A percentile compares a stretch with the other conserved stretches of the same genome.
phyloP scores from a whole-genome alignment of 2,329 filamentous ascomycete genomes.

The Arthrinium puccinioides region DNA sequence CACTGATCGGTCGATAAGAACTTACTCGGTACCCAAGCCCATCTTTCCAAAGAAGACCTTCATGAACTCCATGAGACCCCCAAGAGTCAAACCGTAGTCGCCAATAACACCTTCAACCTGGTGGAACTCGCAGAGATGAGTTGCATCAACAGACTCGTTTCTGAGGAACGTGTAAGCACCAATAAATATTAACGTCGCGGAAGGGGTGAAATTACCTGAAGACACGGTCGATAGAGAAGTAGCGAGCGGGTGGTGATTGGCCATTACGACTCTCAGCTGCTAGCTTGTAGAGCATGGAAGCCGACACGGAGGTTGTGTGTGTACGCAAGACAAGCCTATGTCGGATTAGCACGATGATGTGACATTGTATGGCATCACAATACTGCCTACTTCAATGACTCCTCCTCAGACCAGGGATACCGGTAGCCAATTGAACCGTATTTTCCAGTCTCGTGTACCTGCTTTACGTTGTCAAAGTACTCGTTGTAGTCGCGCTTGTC shows the following conservation, averaged over 20 bases:
- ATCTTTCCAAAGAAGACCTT: conserved; percentile 95
- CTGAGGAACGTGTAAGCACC: no score
- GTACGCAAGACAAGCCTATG: conserved; percentile 85
- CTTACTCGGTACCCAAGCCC: conserved; percentile 61
- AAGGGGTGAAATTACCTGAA: no score
- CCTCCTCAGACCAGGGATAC: conserved; percentile 86
- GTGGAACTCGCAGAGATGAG: conserved; percentile 96
- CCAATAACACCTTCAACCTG: conserved; percentile 98
- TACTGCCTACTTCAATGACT: no score
- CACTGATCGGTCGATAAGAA: neutral
- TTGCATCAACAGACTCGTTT: conserved; percentile 95
- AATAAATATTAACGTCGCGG: no score
- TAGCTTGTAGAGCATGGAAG: conserved; percentile 85
- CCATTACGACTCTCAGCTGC: conserved; percentile 70
- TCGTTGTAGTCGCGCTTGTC: conserved; percentile 64
- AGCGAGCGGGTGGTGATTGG: conserved; percentile 64
- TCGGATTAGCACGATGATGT: no score
- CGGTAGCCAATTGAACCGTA: conserved; percentile 95
- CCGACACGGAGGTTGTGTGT: conserved; percentile 89
- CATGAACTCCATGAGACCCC: conserved; percentile 89
- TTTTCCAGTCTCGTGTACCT: conserved; percentile 85
- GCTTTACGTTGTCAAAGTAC: conserved; percentile 82
- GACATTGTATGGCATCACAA: no score
- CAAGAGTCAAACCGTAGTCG: conserved; percentile 87
- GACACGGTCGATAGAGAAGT: conserved; percentile 97